Base-by-base conservation (phyloP, 2,329 filamentous ascomycete genomes). In the Fusarium cicatricum region DNA sequence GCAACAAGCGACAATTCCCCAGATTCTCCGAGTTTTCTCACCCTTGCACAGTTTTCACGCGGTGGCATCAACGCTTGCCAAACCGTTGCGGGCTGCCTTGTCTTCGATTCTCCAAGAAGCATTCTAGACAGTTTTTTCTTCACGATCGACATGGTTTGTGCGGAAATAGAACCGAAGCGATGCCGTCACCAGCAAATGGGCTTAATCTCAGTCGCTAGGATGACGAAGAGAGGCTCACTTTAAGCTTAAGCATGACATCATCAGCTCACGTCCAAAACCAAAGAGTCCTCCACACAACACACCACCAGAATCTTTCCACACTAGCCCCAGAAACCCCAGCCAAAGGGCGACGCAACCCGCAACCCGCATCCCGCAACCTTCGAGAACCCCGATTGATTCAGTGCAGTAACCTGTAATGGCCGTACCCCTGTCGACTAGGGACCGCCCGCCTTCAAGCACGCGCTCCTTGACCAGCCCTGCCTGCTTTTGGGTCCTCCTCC, bases 241-340 rank as follows among this genome's bases (percentile, higher is more conserved):
- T 67, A 68, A 68, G 64, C 66, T 69, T 64, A 63, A 55, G n/a
- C 41, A 53, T 55, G 66, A 69, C 66, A 66, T 67, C 64, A 69
- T 57, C 5, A 23, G 47, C 19, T 16, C 39, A n/a, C n/a, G n/a
- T 39, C 39, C 47, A 51, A 31, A 39, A 12, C n/a, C 37, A 37
- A 16, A 15, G 11, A 12, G 36, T 43, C 39, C 34, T 34, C 39
- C 31, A 43, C 31, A 37, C 31, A 37, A 44, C 37, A 44, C 37
- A 23, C 15, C 40, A 43, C 15, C 43, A 21, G 32, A 21, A 19
- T 45, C 28, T n/a, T n/a, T n/a, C n/a, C n/a, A n/a, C n/a, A n/a
- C n/a, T n/a, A 40, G 50, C 55, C 59, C 59, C 59, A 33, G 59
- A 53, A 52, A 46, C 44, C 44, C 51, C 48, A 53, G 53, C 43